Evolutionary conservation across 495 filamentous ascomycete genomes (phyloP).

Genomic region (Clavariopsis aquatica): DNA sequence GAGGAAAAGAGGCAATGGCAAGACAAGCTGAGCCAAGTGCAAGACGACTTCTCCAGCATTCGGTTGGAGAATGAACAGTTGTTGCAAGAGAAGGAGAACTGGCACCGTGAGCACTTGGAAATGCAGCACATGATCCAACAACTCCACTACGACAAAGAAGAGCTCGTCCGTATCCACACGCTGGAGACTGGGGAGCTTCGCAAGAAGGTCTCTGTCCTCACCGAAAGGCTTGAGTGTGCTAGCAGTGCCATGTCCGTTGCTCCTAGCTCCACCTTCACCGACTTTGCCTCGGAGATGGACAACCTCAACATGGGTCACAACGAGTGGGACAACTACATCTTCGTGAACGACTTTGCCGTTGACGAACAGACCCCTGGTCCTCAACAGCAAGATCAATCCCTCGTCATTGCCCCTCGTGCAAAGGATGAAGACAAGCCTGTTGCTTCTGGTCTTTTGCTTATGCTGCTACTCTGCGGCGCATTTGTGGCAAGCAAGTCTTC

Average conservation of each 20-base stretch:
- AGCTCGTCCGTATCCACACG: slow-evolving; percentile 84
- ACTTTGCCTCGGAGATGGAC: slow-evolving; percentile 79
- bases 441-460: slow-evolving; percentile 48
- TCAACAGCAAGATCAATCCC: slow-evolving; percentile 43
- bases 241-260: slow-evolving; percentile 60
- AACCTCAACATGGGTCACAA: slow-evolving; percentile 72
- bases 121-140: slow-evolving; percentile 73
- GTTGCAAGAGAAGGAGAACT: slow-evolving; percentile 66
- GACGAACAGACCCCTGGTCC: slow-evolving; percentile 51
- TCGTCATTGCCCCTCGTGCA: slow-evolving; percentile 59
- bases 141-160: slow-evolving; percentile 84
- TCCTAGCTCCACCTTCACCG: slow-evolving; percentile 61
- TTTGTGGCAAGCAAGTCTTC: slow-evolving; percentile 88
- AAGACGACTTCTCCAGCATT: slow-evolving; percentile 69
- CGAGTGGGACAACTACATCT: slow-evolving; percentile 78
- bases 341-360: slow-evolving; percentile 62
- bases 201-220: slow-evolving; percentile 89
- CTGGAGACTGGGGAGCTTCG: slow-evolving; percentile 92
- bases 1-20: slow-evolving; percentile 93
- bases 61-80: slow-evolving; percentile 60
- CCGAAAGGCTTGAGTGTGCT: slow-evolving; percentile 80
- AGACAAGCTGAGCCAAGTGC: slow-evolving; percentile 69
- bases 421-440: slow-evolving; percentile 53
- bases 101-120: slow-evolving; percentile 66
- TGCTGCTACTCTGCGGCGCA: slow-evolving; percentile 94